Percentiles rank a stretch among this genome's conserved stretches.
Conservation (phyloP, 495 filamentous ascomycete species). For the Lasiosphaeria miniovina region DNA sequence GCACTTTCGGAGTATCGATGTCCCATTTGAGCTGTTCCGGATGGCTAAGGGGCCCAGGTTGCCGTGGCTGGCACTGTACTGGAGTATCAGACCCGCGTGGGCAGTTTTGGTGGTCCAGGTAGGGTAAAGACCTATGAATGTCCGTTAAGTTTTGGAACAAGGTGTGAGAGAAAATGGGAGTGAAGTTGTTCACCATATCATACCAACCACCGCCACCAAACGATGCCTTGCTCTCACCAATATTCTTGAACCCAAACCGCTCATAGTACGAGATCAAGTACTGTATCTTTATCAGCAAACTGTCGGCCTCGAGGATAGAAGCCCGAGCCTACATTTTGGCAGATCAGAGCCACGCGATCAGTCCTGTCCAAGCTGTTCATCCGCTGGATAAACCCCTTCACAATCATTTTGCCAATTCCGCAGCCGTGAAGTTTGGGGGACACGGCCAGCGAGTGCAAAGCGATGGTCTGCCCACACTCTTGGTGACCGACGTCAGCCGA, state of each 20-base stretch:
- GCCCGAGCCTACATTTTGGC: slow-evolving; percentile 55
- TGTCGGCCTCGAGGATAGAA: neutral
- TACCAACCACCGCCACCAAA: slow-evolving; percentile 82
- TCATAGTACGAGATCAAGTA: slow-evolving; percentile 72
- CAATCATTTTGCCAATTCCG: slow-evolving; percentile 70
- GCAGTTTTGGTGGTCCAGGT: slow-evolving; percentile 1
- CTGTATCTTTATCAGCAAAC: slow-evolving; percentile 25
- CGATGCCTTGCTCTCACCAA: slow-evolving; percentile 58
- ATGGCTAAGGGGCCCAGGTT: too few species aligned
- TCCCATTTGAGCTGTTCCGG: too few species aligned
- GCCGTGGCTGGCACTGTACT: too few species aligned
- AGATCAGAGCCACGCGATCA: slow-evolving; percentile 72
- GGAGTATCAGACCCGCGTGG: too few species aligned
- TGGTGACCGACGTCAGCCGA: slow-evolving; percentile 54
- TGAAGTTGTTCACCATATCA: slow-evolving; percentile 55
- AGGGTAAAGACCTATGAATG: slow-evolving; percentile 4
- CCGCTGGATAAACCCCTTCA: slow-evolving; percentile 73
- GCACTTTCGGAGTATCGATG: too few species aligned
- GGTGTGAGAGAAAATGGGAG: neutral
- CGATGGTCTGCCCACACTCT: slow-evolving; percentile 69
- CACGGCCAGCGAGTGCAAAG: slow-evolving; percentile 78
- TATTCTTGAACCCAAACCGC: slow-evolving; percentile 65
- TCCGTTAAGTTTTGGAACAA: neutral
- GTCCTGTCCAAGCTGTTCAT: slow-evolving; percentile 59
- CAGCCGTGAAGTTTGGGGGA: slow-evolving; percentile 69